Conservation (phyloP, 192 early-diverging fungal species). For the Coemansia erecta region DNA sequence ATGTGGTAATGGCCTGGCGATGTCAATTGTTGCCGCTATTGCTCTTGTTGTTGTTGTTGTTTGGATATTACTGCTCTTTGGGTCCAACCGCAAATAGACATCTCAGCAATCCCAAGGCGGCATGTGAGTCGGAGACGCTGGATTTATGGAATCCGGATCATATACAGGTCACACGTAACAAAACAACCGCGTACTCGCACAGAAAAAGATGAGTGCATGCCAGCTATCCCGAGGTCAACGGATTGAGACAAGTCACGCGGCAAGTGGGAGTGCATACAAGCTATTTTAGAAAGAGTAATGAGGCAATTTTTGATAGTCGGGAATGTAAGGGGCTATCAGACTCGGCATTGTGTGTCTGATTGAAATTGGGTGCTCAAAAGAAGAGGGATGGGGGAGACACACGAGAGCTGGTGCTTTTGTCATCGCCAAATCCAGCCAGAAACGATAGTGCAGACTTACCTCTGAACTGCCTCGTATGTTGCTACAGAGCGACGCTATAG, state of each 20-base stretch:
- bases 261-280: no score
- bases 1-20: neutral
- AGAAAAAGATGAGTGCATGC: neutral
- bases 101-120: no score
- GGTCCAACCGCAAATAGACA: no score
- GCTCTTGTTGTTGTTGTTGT: no score
- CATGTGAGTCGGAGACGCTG: neutral
- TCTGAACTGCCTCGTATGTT: constrained; percentile 24
- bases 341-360: no score
- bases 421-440: no score
- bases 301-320: no score
- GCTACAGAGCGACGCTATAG: constrained; percentile 39
- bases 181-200: no score
- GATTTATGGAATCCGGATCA: neutral
- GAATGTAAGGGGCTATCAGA: no score
- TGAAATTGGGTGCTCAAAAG: neutral
- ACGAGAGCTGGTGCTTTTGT: neutral
- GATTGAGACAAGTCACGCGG: constrained; percentile 5
- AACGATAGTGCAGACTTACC: constrained; percentile 12
- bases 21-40: no score
- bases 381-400: neutral
- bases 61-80: no score
- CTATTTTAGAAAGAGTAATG: no score
- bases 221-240: constrained; percentile 3
- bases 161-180: constrained; percentile 8